These are phyloP conservation scores for Tulasnella sp. DNA, from an alignment of 768 basidiomycete genomes.

Conservation along the genomic window DNA sequence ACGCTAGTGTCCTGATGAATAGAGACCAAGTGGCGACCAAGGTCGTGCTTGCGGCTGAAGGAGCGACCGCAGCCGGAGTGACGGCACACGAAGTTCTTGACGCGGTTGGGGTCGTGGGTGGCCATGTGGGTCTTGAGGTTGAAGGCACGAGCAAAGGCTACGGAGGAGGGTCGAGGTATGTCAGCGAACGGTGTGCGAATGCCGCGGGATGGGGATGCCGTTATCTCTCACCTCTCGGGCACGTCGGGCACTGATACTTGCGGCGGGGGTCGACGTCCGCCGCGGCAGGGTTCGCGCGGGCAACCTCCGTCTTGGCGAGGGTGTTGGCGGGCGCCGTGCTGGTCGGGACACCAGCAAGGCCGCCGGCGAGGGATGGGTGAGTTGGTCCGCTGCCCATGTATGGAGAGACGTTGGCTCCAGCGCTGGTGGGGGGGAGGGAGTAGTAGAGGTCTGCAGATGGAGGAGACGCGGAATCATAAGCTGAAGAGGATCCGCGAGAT, in stretches of 20 bases:
- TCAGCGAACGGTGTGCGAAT: conserved; percentile 27
- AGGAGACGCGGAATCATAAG: conserved; percentile 33
- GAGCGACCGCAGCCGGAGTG: conserved; percentile 85
- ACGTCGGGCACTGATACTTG: conserved; percentile 75
- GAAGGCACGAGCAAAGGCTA: conserved; percentile 90
- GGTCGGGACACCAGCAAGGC: not conserved
- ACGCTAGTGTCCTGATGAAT: conserved; percentile 71
- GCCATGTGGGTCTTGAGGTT: conserved; percentile 95
- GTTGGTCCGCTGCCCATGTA: conserved; percentile 44
- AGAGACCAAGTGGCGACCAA: conserved; percentile 84
- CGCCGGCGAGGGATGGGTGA: conserved; percentile 7
- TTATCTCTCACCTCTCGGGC: conserved; percentile 63
- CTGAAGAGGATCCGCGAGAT: conserved; percentile 30
- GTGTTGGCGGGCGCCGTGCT: not conserved
- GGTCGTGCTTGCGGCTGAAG: conserved; percentile 92
- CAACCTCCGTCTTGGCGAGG: not conserved
- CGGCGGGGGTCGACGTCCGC: conserved; percentile 60
- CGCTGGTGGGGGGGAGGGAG: conserved; percentile 37
- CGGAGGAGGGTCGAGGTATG: conserved; percentile 33
- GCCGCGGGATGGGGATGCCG: not conserved
- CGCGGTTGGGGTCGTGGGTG: conserved; percentile 89
- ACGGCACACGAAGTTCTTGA: conserved; percentile 87
- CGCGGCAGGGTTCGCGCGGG: conserved; percentile 9
- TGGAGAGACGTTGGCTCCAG: conserved; percentile 56
- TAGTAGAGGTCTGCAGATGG: conserved; percentile 35